Percentiles rank a stretch among this genome's conserved stretches.
Evolutionary conservation across 768 basidiomycete species (phyloP).

Genomic region (Pulveroboletus sp.): DNA sequence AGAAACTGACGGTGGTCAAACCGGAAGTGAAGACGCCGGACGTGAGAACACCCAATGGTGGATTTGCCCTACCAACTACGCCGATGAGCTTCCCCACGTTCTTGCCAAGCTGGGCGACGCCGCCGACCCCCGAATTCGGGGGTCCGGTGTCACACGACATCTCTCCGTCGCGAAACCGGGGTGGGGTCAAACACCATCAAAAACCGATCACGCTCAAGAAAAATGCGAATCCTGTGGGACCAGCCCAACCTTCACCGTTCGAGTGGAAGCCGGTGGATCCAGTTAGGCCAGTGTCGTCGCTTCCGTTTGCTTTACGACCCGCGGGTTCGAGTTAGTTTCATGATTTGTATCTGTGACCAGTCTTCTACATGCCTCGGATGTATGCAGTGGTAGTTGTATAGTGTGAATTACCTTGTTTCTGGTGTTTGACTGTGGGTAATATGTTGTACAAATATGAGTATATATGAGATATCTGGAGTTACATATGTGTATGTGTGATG

Average conservation of each 20-base stretch:
- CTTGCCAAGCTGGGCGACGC: slow-evolving; percentile 22
- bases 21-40: slow-evolving; percentile 1
- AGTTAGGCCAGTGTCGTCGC: slow-evolving; percentile 19
- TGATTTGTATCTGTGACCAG: neutral
- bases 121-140: slow-evolving; percentile 15
- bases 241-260: slow-evolving; percentile 12
- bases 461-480: too few relatives aligned
- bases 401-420: too few relatives aligned
- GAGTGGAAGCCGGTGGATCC: slow-evolving; percentile 26
- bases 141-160: slow-evolving; percentile 12
- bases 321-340: slow-evolving; percentile 11
- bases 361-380: neutral
- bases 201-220: slow-evolving; percentile 34
- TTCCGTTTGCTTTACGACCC: slow-evolving; percentile 25
- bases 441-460: too few relatives aligned
- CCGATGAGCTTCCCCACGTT: slow-evolving; percentile 26
- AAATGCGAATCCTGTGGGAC: neutral
- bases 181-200: slow-evolving; percentile 31
- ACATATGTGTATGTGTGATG: too few relatives aligned
- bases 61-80: slow-evolving; percentile 14
- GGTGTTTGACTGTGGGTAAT: too few relatives aligned
- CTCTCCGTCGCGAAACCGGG: slow-evolving; percentile 23
- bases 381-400: neutral
- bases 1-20: slow-evolving; percentile 20
- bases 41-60: neutral